A percentile compares a stretch with the other conserved stretches of the same genome.
Conservation (phyloP, 192 early-diverging fungal species). For the Coemansia sp. region DNA sequence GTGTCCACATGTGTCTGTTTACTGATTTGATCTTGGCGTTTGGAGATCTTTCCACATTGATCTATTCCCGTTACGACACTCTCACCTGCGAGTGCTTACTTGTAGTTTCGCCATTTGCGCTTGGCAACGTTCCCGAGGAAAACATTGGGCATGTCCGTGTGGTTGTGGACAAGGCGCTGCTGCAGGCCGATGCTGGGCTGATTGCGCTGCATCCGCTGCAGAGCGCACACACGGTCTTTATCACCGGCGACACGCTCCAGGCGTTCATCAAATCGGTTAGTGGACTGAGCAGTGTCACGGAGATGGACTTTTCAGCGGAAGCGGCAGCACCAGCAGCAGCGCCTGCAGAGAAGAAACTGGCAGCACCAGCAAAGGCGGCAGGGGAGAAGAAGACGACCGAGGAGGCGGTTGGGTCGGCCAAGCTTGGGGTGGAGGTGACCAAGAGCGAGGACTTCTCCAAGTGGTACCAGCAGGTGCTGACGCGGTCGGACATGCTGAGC, state of each 20-base stretch:
- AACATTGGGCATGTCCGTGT: slow-evolving; percentile 62
- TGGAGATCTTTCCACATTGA: too few species aligned
- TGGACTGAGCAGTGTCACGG: slow-evolving; percentile 60
- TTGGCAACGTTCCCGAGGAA: slow-evolving; percentile 62
- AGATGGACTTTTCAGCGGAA: slow-evolving; percentile 59
- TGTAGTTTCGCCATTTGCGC: slow-evolving; percentile 74
- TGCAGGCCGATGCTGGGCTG: slow-evolving; percentile 37
- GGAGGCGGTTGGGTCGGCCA: slow-evolving; percentile 60
- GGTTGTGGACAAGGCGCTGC: slow-evolving; percentile 71
- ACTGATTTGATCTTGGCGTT: too few species aligned
- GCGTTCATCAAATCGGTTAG: slow-evolving; percentile 59
- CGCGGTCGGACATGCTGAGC: slow-evolving; percentile 94
- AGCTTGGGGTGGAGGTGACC: slow-evolving; percentile 83
- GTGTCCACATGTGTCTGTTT: too few species aligned
- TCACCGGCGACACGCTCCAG: slow-evolving; percentile 59
- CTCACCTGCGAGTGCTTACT: too few species aligned
- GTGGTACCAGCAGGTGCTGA: slow-evolving; percentile 93
- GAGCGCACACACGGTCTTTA: slow-evolving; percentile 60
- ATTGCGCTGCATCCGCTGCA: slow-evolving; percentile 73
- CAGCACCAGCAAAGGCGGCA: slow-evolving; percentile 50
- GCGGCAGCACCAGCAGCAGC: slow-evolving; percentile 50
- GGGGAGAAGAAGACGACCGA: slow-evolving; percentile 53
- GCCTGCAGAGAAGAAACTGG: slow-evolving; percentile 31
- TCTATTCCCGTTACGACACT: too few species aligned
- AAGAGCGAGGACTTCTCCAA: slow-evolving; percentile 90